phyloP scores from a whole-genome alignment of 345 rosid species.

The Rhizophora apiculata region DNA sequence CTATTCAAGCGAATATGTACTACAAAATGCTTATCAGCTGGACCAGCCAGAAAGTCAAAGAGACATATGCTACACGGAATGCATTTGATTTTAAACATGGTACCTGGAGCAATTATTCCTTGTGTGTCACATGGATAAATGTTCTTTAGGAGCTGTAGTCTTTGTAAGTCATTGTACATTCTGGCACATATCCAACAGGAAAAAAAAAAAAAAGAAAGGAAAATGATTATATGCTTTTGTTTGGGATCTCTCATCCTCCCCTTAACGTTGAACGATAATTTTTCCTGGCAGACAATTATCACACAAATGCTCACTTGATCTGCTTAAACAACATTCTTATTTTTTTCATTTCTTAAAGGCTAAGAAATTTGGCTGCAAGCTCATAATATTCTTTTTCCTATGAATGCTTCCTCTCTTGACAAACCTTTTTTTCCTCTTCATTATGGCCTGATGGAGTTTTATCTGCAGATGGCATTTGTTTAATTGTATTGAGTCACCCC shows the following conservation, averaged over 20 bases:
- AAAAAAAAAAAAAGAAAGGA: no score
- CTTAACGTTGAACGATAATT: no score
- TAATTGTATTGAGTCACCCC: neutral
- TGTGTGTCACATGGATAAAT: no score
- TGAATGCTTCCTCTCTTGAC: neutral
- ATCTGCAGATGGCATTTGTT: neutral
- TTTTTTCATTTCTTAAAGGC: no score
- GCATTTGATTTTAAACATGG: conserved; percentile 95
- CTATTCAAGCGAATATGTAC: conserved; percentile 96
- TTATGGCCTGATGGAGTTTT: neutral
- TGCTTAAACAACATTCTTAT: no score
- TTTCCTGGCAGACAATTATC: no score
- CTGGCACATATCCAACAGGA: no score
- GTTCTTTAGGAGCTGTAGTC: no score
- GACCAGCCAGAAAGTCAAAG: conserved; percentile 93
- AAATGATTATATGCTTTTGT: no score
- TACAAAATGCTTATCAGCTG: conserved; percentile 95
- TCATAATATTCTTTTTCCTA: neutral
- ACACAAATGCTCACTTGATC: no score
- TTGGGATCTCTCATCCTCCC: no score
- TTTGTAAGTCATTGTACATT: no score
- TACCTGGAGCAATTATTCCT: conserved; percentile 19
- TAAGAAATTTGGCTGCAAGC: neutral
- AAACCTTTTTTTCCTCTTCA: neutral
- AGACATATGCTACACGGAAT: conserved; percentile 58